Evolutionary conservation across 495 filamentous ascomycete genomes (phyloP).

Genomic region (Hypomontagnella submonticulosa): DNA sequence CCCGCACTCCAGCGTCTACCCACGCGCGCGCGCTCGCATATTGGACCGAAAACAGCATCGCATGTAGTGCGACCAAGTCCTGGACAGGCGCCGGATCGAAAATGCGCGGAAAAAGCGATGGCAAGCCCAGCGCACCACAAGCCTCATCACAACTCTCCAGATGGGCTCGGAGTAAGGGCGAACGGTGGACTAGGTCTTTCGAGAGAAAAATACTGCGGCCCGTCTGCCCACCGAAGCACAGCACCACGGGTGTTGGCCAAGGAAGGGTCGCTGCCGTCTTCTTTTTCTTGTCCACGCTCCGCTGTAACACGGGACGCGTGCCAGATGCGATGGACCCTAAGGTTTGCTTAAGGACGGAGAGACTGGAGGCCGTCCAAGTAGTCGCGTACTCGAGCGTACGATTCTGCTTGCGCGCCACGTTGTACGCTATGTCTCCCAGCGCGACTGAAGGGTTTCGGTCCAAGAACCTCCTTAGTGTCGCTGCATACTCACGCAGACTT

Average conservation of each 20-base stretch:
- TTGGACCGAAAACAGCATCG: conserved; percentile 59
- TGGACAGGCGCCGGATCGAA: conserved; percentile 53
- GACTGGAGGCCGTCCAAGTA: conserved; percentile 6
- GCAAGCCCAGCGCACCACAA: conserved; percentile 43
- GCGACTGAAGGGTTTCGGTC: conserved; percentile 21
- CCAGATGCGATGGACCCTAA: conserved; percentile 15
- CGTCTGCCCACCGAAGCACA: conserved; percentile 65
- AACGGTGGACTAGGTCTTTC: conserved; percentile 47
- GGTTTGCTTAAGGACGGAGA: conserved; percentile 3
- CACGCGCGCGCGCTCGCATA: conserved; percentile 61
- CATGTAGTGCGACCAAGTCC: conserved; percentile 59
- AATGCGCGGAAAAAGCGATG: conserved; percentile 60
- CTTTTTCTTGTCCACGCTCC: conserved; percentile 20
- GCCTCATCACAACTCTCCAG: conserved; percentile 52
- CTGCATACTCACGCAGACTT: conserved; percentile 19
- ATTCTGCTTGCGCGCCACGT: conserved; percentile 26
- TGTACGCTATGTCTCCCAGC: conserved; percentile 15
- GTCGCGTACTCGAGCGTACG: conserved; percentile 17
- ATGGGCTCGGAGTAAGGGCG: conserved; percentile 50
- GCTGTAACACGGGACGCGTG: conserved; percentile 4
- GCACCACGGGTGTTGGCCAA: conserved; percentile 50
- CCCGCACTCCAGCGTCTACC: conserved; percentile 60
- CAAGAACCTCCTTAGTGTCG: conserved; percentile 11
- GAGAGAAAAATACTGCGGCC: conserved; percentile 55
- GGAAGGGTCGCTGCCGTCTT: conserved; percentile 9